A percentile compares a stretch with the other conserved stretches of the same genome.
These are phyloP conservation scores for Lipomyces spencermartinsiae DNA, from an alignment of 805 yeast species.

Conservation along the genomic window DNA sequence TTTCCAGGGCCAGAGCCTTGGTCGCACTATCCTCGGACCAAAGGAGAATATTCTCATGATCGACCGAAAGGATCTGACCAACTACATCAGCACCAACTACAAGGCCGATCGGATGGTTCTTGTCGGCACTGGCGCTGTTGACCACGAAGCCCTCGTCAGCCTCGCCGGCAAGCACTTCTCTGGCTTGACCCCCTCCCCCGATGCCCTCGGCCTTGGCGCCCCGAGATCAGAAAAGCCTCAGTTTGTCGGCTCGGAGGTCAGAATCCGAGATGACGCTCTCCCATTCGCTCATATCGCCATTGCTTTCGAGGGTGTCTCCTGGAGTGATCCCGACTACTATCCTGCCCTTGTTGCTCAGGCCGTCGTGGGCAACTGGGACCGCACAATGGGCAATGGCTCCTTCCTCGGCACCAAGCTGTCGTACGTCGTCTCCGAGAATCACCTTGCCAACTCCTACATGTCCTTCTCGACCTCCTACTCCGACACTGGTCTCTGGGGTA, in stretches of 20 bases:
- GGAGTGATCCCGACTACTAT: slow-evolving; percentile 96
- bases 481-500: slow-evolving; percentile 98
- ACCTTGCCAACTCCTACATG: slow-evolving; percentile 91
- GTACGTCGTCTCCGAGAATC: slow-evolving; percentile 62
- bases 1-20: slow-evolving; percentile 87
- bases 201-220: slow-evolving; percentile 74
- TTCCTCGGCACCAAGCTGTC: slow-evolving; percentile 88
- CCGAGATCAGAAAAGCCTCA: slow-evolving; percentile 74
- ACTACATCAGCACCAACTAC: slow-evolving; percentile 84
- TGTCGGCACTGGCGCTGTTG: slow-evolving; percentile 92
- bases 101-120: slow-evolving; percentile 97
- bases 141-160: slow-evolving; percentile 80
- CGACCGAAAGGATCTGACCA: slow-evolving; percentile 72
- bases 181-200: slow-evolving; percentile 53
- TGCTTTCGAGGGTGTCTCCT: slow-evolving; percentile 97
- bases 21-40: slow-evolving; percentile 96
- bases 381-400: slow-evolving; percentile 83
- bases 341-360: slow-evolving; percentile 96
- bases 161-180: slow-evolving; percentile 77
- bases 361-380: slow-evolving; percentile 96
- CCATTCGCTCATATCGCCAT: slow-evolving; percentile 92
- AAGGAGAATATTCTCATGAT: slow-evolving; percentile 84
- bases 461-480: slow-evolving; percentile 96
- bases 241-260: slow-evolving; percentile 85
- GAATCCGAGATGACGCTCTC: slow-evolving; percentile 78